Percentiles rank a stretch among this genome's conserved stretches.
Conservation (phyloP, 2,329 filamentous ascomycete species). For the Metarhizium rileyi region DNA sequence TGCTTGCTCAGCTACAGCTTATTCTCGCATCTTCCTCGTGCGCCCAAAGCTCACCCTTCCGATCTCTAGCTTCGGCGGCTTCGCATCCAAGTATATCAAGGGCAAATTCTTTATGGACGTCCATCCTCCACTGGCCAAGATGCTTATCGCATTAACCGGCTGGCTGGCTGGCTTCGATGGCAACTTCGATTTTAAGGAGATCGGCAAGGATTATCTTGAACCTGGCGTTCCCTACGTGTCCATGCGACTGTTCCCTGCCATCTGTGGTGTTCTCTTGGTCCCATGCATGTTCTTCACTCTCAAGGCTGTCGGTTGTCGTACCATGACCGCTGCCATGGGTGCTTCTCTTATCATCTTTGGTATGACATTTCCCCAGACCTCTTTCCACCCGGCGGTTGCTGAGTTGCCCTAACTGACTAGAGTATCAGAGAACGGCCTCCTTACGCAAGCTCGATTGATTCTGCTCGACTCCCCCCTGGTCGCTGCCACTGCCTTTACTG, state of each 20-base stretch:
- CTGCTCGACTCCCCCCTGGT: conserved; percentile 92
- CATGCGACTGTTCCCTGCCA: conserved; percentile 87
- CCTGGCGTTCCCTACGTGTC: conserved; percentile 92
- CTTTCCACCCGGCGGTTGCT: no score
- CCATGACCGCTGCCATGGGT: conserved; percentile 73
- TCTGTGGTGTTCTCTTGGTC: conserved; percentile 79
- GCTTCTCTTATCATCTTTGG: conserved; percentile 84
- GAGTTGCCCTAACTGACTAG: conserved; percentile 16
- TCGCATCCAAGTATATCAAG: conserved; percentile 98
- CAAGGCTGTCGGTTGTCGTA: conserved; percentile 83
- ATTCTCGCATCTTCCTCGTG: conserved; percentile 7
- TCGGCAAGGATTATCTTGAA: conserved; percentile 96
- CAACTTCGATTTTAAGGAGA: conserved; percentile 97
- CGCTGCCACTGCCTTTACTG: conserved; percentile 86
- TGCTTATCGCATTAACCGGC: conserved; percentile 89
- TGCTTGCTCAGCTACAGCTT: neutral
- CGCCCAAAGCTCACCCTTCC: conserved; percentile 2
- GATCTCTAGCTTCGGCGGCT: conserved; percentile 75
- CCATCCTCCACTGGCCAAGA: conserved; percentile 93
- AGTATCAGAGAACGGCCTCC: conserved; percentile 74
- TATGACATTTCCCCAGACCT: conserved; percentile 34
- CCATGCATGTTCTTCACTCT: conserved; percentile 92
- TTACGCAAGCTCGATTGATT: conserved; percentile 91
- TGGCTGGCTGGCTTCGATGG: conserved; percentile 94
- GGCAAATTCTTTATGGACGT: conserved; percentile 99